Base-by-base conservation (phyloP, 805 yeast genomes). In the Zygoascus tannicola region DNA sequence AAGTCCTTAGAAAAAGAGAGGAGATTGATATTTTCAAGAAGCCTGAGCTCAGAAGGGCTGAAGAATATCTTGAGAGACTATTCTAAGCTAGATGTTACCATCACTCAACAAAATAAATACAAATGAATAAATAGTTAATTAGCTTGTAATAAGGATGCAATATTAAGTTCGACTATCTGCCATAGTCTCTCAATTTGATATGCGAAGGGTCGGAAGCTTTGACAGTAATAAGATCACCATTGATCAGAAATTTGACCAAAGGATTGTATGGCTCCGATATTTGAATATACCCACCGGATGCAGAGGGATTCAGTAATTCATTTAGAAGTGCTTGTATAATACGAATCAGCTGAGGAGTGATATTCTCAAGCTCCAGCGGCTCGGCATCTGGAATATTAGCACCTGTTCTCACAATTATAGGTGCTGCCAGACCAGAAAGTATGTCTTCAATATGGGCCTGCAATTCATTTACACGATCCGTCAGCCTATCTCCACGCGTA, bases 141-240 rank as follows among this genome's bases (percentile, higher is more conserved):
- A 10, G 32, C 32, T 14, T 28, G n/a, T n/a, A n/a, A n/a, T n/a
- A n/a, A n/a, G n/a, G n/a, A n/a, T n/a, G n/a, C n/a, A n/a, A n/a
- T n/a, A 32, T 19, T 21, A 32, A n/a, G n/a, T n/a, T n/a, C n/a
- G n/a, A n/a, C n/a, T n/a, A 26, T 41, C 10, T 26, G 4, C 55
- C 55, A 21, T 47, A 51, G 23, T 47, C 50, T 15, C 55, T 37
- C 18, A 51, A 48, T 28, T 42, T 38, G n/a, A 51, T 45, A 16
- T 22, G 34, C 5, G 41, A 21, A n/a, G 47, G 36, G 28, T 47
- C 47, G 5, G 18, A 35, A 4, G 40, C 43, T 16, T 38, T 37
- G 14, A 38, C 35, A 1, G 48, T 49, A 8, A 49, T 39, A n/a
- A 49, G 36, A 16, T 47, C 50, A 5, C 51, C 50, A 4, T 37